Evolutionary conservation across 768 basidiomycete genomes (phyloP).

Genomic region (Kwoniella europaea): DNA sequence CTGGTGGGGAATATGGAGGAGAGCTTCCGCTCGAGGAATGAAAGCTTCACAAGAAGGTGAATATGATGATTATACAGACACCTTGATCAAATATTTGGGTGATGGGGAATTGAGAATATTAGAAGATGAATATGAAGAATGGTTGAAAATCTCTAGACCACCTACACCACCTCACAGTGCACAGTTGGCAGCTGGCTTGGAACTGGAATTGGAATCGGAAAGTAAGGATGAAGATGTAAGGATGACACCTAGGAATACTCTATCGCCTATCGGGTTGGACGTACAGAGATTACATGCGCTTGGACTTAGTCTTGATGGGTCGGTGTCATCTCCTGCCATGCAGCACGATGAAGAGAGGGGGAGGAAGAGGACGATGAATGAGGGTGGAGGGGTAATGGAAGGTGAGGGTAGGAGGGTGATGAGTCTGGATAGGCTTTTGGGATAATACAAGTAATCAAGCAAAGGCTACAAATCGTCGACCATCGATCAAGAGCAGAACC

Average conservation of each 20-base stretch:
- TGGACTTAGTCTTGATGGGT: slow-evolving; percentile 4
- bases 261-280: slow-evolving; percentile 6
- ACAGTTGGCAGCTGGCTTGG: neutral
- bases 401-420: slow-evolving; percentile 18
- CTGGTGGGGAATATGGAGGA: slow-evolving; percentile 54
- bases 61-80: slow-evolving; percentile 21
- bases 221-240: slow-evolving; percentile 11
- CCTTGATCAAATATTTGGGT: slow-evolving; percentile 28
- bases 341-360: neutral
- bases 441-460: neutral
- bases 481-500: no score
- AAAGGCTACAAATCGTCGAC: no score
- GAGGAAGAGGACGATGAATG: neutral
- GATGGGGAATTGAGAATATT: slow-evolving; percentile 43
- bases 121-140: slow-evolving; percentile 37
- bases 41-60: neutral
- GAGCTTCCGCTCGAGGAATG: slow-evolving; percentile 15
- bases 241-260: slow-evolving; percentile 18
- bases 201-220: neutral
- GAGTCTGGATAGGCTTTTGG: slow-evolving; percentile 20
- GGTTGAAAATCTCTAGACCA: slow-evolving; percentile 15
- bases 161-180: slow-evolving; percentile 19
- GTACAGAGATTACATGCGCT: slow-evolving; percentile 1
- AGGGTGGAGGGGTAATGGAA: neutral
- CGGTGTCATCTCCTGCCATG: neutral